Percentiles rank a stretch among this genome's conserved stretches.
Conservation (phyloP, 768 basidiomycete genomes). For the Pleurotus tuoliensis region DNA sequence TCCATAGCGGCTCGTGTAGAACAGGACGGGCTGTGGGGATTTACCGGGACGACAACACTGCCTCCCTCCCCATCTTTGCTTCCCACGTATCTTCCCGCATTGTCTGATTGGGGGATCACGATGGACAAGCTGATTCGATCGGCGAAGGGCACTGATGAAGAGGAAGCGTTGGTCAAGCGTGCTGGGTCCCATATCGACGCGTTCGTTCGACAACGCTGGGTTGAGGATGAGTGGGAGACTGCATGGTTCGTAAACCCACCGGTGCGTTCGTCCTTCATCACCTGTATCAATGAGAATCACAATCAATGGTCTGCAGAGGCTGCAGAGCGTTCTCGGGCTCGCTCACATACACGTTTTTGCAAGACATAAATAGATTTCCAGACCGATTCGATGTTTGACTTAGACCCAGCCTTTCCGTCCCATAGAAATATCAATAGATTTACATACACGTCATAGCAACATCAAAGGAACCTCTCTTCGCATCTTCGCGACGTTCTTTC, state of each 20-base stretch:
- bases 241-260: slow-evolving; percentile 92
- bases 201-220: slow-evolving; percentile 67
- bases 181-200: slow-evolving; percentile 57
- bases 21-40: slow-evolving; percentile 81
- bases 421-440: too few species aligned
- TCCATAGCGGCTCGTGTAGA: slow-evolving; percentile 54
- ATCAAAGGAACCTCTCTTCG: too few species aligned
- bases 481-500: too few species aligned
- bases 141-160: slow-evolving; percentile 43
- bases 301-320: slow-evolving; percentile 40
- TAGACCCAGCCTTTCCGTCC: too few species aligned
- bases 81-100: slow-evolving; percentile 51
- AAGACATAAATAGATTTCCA: slow-evolving; percentile 34
- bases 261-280: slow-evolving; percentile 38
- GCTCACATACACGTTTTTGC: slow-evolving; percentile 91
- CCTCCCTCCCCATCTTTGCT: slow-evolving; percentile 60
- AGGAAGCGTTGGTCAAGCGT: slow-evolving; percentile 43
- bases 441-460: too few species aligned
- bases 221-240: slow-evolving; percentile 77
- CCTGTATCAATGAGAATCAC: not conserved
- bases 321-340: slow-evolving; percentile 78
- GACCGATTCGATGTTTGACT: too few species aligned
- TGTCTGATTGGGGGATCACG: slow-evolving; percentile 70
- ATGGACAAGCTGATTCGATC: slow-evolving; percentile 56
- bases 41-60: slow-evolving; percentile 57